phyloP scores from a whole-genome alignment of 2,329 filamentous ascomycete species.

The Macroventuria anomochaeta region DNA sequence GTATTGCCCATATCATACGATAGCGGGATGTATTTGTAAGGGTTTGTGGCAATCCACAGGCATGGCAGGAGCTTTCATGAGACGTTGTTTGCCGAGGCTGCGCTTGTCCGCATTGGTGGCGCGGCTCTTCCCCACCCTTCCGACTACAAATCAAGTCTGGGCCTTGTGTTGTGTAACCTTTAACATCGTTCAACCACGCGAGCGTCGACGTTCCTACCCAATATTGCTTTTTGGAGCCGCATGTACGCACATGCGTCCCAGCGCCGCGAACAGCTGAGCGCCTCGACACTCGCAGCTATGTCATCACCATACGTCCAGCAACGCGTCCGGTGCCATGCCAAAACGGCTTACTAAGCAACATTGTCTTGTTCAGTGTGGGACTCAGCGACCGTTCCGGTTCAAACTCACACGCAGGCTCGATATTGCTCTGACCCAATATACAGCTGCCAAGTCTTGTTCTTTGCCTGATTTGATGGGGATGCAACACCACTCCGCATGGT shows the following conservation, averaged over 20 bases:
- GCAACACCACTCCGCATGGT: too few relatives aligned
- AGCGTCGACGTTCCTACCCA: conserved; percentile 9
- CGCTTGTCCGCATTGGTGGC: conserved; percentile 4
- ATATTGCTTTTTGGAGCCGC: conserved; percentile 19
- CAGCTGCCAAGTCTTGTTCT: too few relatives aligned
- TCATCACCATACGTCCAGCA: not conserved
- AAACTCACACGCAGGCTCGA: too few relatives aligned
- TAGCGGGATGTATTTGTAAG: not conserved
- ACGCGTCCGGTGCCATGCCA: not conserved
- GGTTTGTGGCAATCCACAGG: not conserved
- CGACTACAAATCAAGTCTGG: conserved; percentile 13
- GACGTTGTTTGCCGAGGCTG: conserved; percentile 8
- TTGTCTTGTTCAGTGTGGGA: not conserved
- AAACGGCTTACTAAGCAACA: not conserved
- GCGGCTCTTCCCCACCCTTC: not conserved
- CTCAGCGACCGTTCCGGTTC: too few relatives aligned
- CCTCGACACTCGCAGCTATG: not conserved
- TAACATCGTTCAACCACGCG: conserved; percentile 10
- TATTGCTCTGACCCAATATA: too few relatives aligned
- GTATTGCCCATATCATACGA: not conserved
- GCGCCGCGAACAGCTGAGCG: not conserved
- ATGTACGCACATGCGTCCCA: not conserved
- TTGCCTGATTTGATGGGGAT: too few relatives aligned
- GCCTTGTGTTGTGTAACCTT: conserved; percentile 13
- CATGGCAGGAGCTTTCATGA: not conserved